Evolutionary conservation across 2,329 filamentous ascomycete species (phyloP).

Genomic region (Pseudogymnoascus sp.): DNA sequence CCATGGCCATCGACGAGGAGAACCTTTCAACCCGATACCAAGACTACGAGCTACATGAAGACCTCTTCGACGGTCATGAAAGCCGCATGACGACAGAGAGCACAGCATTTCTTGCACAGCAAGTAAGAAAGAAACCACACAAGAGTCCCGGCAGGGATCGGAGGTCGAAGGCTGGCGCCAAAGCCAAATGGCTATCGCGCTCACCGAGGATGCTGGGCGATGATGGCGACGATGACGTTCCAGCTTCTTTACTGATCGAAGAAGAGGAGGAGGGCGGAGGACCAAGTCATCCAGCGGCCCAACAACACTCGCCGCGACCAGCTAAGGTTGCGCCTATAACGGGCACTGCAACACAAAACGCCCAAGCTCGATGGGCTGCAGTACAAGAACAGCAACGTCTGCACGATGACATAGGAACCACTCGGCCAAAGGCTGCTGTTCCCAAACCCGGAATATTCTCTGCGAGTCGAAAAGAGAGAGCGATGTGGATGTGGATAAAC

Average conservation of each 20-base stretch:
- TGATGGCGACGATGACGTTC: slow-evolving; percentile 47
- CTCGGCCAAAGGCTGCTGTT: slow-evolving; percentile 31
- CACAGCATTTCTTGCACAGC: slow-evolving; percentile 26
- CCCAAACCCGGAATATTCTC: slow-evolving; percentile 42
- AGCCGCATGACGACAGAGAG: slow-evolving; percentile 29
- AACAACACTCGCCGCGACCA: slow-evolving; percentile 18
- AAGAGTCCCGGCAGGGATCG: slow-evolving; percentile 12
- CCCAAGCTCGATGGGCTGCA: slow-evolving; percentile 50
- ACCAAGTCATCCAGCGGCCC: slow-evolving; percentile 20
- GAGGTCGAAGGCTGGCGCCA: slow-evolving; percentile 15
- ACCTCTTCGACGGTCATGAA: slow-evolving; percentile 28
- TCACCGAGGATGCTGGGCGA: slow-evolving; percentile 32
- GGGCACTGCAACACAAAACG: slow-evolving; percentile 20
- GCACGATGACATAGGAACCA: slow-evolving; percentile 33
- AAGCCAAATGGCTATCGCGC: slow-evolving; percentile 25
- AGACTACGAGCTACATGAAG: slow-evolving; percentile 29
- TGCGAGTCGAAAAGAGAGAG: slow-evolving; percentile 57
- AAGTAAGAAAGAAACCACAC: slow-evolving; percentile 17
- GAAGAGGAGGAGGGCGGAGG: slow-evolving; percentile 25
- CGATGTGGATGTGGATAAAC: slow-evolving; percentile 69
- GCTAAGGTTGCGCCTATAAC: not conserved
- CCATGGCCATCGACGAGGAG: slow-evolving; percentile 31
- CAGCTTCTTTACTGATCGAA: slow-evolving; percentile 58
- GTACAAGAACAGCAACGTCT: slow-evolving; percentile 46
- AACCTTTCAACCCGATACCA: slow-evolving; percentile 26